Evolutionary conservation across 225 moss, liverwort and hornwort genomes (phyloP).

Genomic region (Antitrichia curtipendula): DNA sequence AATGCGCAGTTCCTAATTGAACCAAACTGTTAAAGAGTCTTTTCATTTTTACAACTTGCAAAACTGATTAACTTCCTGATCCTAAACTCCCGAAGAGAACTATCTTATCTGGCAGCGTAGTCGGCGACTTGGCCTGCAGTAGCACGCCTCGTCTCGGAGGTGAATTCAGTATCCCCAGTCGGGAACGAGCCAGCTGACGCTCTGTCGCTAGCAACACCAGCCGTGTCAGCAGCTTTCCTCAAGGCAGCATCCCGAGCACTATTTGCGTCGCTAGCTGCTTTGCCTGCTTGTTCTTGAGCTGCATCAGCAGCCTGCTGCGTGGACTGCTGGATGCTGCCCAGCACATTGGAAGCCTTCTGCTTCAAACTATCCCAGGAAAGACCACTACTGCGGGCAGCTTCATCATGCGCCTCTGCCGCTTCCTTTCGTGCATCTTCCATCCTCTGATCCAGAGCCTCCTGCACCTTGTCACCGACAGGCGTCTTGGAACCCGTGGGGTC

Average conservation of each 20-base stretch:
- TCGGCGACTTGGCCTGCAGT: constrained; percentile 46
- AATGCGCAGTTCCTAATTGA: background rate
- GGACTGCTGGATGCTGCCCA: constrained; percentile 10
- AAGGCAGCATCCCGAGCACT: background rate
- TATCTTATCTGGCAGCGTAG: constrained; percentile 6
- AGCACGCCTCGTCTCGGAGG: constrained; percentile 37
- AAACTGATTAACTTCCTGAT: background rate
- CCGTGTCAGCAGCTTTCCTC: constrained; percentile 18
- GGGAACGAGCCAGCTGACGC: background rate
- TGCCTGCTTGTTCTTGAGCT: background rate
- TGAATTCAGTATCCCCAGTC: background rate
- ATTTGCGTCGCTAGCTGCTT: background rate
- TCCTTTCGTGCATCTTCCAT: background rate
- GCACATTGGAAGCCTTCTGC: constrained; percentile 15
- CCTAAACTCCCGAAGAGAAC: background rate
- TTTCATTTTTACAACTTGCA: background rate
- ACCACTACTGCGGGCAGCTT: background rate
- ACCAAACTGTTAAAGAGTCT: background rate
- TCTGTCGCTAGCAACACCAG: constrained; percentile 24
- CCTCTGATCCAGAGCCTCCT: background rate
- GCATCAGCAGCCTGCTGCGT: constrained; percentile 2
- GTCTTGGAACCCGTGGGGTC: constrained; percentile 1
- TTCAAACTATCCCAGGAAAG: constrained; percentile 12
- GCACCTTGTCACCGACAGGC: background rate
- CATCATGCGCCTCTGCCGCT: background rate